phyloP scores from a whole-genome alignment of 371 early-diverging fungal species.

The Mortierella sp. region DNA sequence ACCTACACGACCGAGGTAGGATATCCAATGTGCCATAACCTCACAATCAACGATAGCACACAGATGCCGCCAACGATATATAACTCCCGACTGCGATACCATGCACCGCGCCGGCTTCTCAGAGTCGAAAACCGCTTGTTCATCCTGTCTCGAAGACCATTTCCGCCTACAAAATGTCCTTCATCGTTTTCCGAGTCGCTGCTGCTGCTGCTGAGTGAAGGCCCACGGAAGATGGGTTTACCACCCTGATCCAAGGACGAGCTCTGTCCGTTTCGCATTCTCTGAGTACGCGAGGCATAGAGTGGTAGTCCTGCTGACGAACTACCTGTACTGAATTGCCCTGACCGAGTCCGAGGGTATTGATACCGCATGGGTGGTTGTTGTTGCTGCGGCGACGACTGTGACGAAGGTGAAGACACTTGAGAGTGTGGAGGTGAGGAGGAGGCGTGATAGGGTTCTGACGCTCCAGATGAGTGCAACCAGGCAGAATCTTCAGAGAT shows the following conservation, averaged over 20 bases:
- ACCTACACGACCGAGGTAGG: slow-evolving; percentile 41
- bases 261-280: slow-evolving; percentile 44
- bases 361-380: slow-evolving; percentile 48
- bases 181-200: slow-evolving; percentile 41
- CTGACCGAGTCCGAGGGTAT: slow-evolving; percentile 54
- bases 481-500: slow-evolving; percentile 1
- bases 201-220: slow-evolving; percentile 19
- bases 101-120: slow-evolving; percentile 36
- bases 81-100: slow-evolving; percentile 39
- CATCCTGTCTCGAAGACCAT: slow-evolving; percentile 15
- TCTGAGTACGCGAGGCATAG: slow-evolving; percentile 45
- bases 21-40: slow-evolving; percentile 45
- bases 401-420: slow-evolving; percentile 35
- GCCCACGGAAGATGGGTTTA: slow-evolving; percentile 37
- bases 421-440: slow-evolving; percentile 25
- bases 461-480: slow-evolving; percentile 12
- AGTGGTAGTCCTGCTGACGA: slow-evolving; percentile 26
- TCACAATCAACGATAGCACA: slow-evolving; percentile 36
- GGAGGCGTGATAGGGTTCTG: slow-evolving; percentile 8
- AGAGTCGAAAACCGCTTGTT: slow-evolving; percentile 29
- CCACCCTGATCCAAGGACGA: slow-evolving; percentile 41
- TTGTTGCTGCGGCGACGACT: slow-evolving; percentile 22
- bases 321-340: slow-evolving; percentile 19
- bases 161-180: slow-evolving; percentile 31
- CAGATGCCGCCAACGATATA: slow-evolving; percentile 27